Evolutionary conservation across 2,329 filamentous ascomycete species (phyloP).

Genomic region (Aspergillus sp.): DNA sequence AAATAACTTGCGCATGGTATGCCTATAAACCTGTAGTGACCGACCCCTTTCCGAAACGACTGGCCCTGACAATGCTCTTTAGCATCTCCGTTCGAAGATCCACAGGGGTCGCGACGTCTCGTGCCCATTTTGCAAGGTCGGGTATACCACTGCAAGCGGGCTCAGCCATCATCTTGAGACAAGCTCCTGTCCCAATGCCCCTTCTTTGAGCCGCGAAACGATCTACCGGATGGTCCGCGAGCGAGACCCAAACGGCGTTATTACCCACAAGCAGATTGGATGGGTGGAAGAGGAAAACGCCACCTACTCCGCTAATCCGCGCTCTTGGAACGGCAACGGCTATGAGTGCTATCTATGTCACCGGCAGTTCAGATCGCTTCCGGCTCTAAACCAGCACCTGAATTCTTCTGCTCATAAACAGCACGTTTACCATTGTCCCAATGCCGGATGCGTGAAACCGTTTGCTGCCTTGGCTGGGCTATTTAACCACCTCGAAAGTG

Average conservation of each 20-base stretch:
- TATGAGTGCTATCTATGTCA: slow-evolving; percentile 60
- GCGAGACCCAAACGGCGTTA: slow-evolving; percentile 49
- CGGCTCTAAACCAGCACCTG: slow-evolving; percentile 53
- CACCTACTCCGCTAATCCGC: slow-evolving; percentile 39
- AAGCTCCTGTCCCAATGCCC: slow-evolving; percentile 52
- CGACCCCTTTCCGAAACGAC: not conserved
- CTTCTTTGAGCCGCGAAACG: slow-evolving; percentile 47
- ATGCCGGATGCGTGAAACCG: slow-evolving; percentile 36
- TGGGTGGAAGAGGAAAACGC: slow-evolving; percentile 38
- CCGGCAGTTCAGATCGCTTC: slow-evolving; percentile 38
- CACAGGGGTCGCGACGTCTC: slow-evolving; percentile 48
- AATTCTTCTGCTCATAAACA: slow-evolving; percentile 54
- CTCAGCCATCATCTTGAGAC: slow-evolving; percentile 58
- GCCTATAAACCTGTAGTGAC: not conserved
- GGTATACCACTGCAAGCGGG: slow-evolving; percentile 54
- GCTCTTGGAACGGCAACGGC: slow-evolving; percentile 46
- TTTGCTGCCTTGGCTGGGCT: slow-evolving; percentile 43
- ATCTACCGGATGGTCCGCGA: slow-evolving; percentile 49
- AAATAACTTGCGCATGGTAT: slow-evolving; percentile 34
- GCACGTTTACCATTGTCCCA: slow-evolving; percentile 48
- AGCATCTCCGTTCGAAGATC: slow-evolving; percentile 57
- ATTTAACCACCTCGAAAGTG: slow-evolving; percentile 50
- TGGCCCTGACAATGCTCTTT: not conserved
- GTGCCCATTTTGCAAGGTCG: slow-evolving; percentile 57
- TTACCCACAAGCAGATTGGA: slow-evolving; percentile 55